Base-by-base conservation (phyloP, 2,329 filamentous ascomycete genomes). In the Pseudogymnoascus destructans region DNA sequence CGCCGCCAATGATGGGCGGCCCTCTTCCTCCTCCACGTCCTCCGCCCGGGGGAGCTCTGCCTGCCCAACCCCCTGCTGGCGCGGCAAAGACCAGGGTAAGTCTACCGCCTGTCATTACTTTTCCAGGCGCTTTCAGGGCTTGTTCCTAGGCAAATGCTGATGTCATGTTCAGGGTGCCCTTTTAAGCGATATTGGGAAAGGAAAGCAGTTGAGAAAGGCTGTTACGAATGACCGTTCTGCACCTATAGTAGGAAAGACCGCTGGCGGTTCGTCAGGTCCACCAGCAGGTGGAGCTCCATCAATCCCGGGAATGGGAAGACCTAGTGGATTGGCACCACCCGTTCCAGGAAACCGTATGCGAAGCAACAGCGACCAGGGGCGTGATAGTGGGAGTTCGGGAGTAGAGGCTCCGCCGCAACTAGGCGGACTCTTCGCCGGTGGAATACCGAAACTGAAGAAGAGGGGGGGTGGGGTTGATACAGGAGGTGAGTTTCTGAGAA, bases 401-500 rank as follows among this genome's bases (percentile, higher is more conserved):
- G 72, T 78, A 64, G 80, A 85, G 19, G 72, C 81, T 17, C 81
- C 88, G 54, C 89, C 90, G 9, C 92, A 96, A 69, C 72, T 97
- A 9, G 92, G 77, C 27, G 93, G 93, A 1, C 72, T 98, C 23
- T 95, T 98, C 68, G 89, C 88, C 1, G 91, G 89, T 33, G 93
- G 92, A 35, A 97, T 97, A 81, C 93, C 93, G 2, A 97, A 96
- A 74, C 71, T 98, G 67, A 87, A 88, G 70, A 96, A 95, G 75
- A 80, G 85, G 2, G 87, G 89, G 59, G 91, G 88, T 54, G 86
- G 86, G 36, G 76, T 92, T 60, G 80, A 89, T 71, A 92, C 87
- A 1, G 87, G 84, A 70, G 78, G 78, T 79, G 66, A 66, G 77
- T 59, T 59, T 59, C 5, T 52, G 19, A 7, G 40, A 54, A n/a